Evolutionary conservation across 164 flowering plant genomes (phyloP), one percentile per base, ranked within the genome.

Genomic region (Magnolia sinica): DNA sequence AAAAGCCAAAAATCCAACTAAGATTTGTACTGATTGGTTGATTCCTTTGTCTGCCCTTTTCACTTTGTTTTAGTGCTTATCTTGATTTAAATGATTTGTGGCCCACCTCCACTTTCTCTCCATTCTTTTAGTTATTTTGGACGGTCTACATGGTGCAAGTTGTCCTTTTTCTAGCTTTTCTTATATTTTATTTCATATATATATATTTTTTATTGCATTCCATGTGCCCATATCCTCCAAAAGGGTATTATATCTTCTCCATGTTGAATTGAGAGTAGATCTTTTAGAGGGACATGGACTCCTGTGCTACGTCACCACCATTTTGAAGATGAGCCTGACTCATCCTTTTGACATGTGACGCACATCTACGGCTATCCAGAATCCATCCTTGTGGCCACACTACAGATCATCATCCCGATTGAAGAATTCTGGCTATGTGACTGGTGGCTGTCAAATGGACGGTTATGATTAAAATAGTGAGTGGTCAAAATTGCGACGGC

Each of bases 31-130:
- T 22, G 24, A 64, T 64, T 64, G 68, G 68, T 20, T 22, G 22
- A n/a, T 22, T 64, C 68, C 19, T 68, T 68, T 68, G 70, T 29
- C 61, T 55, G 20, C 68, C 27, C 23, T n/a, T 64, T 64, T n/a
- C 9, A 7, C 49, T 68, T 68, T 68, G 70, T 29, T 68, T 68
- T 11, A 7, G 23, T 68, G 70, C 70, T 68, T 68, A 68, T 68
- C 70, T 29, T 68, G 45, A 29, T 68, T 68, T 65, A 19, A 19
- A 22, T 65, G 68, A 65, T 68, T 68, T 68, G 49, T n/a, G 45
- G 23, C 70, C 70, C 37, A 29, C 45, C 11, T 24, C 18, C 45
- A 68, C 70, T 68, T 68, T 68, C n/a, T 24, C 19, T 29, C 4
- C 18, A 19, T 13, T n/a, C 68, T 20, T 64, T 68, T 18, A 7